Conservation (phyloP, 2,329 filamentous ascomycete genomes). For the Cordyceps tenuipes region DNA sequence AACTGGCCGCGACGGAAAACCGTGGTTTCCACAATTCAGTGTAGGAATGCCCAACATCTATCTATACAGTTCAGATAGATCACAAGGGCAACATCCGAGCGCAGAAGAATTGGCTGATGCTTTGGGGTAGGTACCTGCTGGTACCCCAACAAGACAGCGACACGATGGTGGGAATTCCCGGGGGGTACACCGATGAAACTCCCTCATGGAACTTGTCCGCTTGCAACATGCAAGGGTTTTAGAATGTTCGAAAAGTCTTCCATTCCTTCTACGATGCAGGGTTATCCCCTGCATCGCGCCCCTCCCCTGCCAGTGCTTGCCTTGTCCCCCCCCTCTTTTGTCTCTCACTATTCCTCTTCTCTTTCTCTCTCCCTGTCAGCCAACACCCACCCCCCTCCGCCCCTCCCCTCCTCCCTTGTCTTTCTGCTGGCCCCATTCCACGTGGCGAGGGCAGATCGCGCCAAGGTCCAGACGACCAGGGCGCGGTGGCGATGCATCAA, state of each 20-base stretch:
- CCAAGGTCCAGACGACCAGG: constrained; percentile 5
- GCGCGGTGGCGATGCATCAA: background rate
- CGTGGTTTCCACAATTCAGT: too few species aligned
- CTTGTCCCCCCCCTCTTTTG: background rate
- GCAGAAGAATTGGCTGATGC: background rate
- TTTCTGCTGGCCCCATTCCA: background rate
- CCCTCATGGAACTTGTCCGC: background rate
- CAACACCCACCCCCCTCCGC: background rate
- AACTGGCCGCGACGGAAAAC: too few species aligned
- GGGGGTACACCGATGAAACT: background rate
- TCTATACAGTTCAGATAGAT: background rate
- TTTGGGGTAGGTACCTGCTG: background rate
- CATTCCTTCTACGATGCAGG: background rate
- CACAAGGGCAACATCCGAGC: background rate
- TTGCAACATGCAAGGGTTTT: background rate
- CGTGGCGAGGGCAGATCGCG: constrained; percentile 10
- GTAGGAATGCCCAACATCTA: too few species aligned
- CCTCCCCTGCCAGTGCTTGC: too few species aligned
- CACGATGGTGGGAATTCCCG: background rate
- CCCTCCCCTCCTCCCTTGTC: too few species aligned
- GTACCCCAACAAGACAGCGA: background rate
- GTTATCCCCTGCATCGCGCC: background rate
- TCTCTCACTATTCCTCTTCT: too few species aligned
- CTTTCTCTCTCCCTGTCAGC: background rate
- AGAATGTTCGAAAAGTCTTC: constrained; percentile 10